These are phyloP conservation scores for Ceratocystis cubensis DNA, from an alignment of 2,329 filamentous ascomycete genomes.

Conservation along the genomic window DNA sequence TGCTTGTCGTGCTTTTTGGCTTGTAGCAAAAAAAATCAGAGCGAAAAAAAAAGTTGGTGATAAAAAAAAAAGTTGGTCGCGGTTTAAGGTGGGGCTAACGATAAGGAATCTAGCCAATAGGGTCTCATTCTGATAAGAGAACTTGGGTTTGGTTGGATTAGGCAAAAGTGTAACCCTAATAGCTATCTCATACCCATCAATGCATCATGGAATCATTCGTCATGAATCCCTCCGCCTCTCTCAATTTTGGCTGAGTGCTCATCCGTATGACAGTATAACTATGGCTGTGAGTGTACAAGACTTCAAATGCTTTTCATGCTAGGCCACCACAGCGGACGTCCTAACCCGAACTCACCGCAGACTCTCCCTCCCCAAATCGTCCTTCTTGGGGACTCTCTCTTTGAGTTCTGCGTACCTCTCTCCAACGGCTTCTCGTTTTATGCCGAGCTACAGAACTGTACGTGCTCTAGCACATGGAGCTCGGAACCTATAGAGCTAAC, in stretches of 20 bases:
- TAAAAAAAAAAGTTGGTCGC: conserved; percentile 19
- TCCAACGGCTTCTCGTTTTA: conserved; percentile 61
- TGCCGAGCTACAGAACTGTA: conserved; percentile 56
- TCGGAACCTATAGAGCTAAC: background rate
- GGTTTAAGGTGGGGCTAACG: conserved; percentile 12
- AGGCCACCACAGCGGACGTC: background rate
- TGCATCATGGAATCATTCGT: background rate
- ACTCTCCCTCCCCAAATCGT: conserved; percentile 52
- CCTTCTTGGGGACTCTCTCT: conserved; percentile 82
- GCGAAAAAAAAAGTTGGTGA: conserved; percentile 3
- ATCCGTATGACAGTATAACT: too few relatives aligned
- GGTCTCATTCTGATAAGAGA: conserved; percentile 14
- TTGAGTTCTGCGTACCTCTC: conserved; percentile 52
- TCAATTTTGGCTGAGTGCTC: too few relatives aligned
- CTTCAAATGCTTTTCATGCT: background rate
- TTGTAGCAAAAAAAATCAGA: background rate
- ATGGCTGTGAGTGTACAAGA: background rate
- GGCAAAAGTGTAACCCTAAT: background rate
- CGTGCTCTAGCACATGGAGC: conserved; percentile 25
- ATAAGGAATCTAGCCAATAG: conserved; percentile 19
- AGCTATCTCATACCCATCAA: background rate
- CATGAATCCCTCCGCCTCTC: too few relatives aligned
- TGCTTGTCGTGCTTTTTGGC: background rate
- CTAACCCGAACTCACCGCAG: background rate
- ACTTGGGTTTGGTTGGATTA: background rate